Conservation (phyloP, 75 land plant species). For the Isoetes taiwanensis region DNA sequence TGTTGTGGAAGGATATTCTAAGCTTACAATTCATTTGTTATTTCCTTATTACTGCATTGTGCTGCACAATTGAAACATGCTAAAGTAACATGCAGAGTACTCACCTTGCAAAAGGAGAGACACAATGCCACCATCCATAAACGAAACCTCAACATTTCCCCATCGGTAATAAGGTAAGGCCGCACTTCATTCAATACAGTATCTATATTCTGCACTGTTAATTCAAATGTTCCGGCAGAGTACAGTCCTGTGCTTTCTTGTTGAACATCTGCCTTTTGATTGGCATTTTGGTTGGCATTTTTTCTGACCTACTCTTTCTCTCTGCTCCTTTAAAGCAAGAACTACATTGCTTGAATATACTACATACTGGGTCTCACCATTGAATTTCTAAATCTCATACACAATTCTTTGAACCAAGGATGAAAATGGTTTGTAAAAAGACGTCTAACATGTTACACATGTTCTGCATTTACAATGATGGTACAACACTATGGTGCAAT, state of each 20-base stretch:
- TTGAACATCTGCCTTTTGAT: neutral
- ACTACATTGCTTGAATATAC: slow-evolving; percentile 38
- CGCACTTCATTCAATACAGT: slow-evolving; percentile 79
- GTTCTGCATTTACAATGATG: no score
- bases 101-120: slow-evolving; percentile 79
- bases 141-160: slow-evolving; percentile 94
- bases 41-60: no score
- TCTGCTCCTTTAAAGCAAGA: slow-evolving; percentile 22
- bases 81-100: slow-evolving; percentile 2
- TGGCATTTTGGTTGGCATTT: no score
- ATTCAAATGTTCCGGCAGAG: slow-evolving; percentile 58
- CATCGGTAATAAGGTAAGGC: slow-evolving; percentile 90
- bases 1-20: no score
- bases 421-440: no score
- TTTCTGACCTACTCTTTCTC: slow-evolving; percentile 15
- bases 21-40: no score
- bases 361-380: no score
- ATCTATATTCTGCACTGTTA: slow-evolving; percentile 69
- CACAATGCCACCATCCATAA: slow-evolving; percentile 66
- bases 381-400: no score
- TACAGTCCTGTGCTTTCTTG: slow-evolving; percentile 40
- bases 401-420: no score
- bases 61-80: no score
- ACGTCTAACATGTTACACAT: no score
- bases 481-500: no score